Conservation (phyloP, 441 rosid species). For the Erodium moschatum region DNA sequence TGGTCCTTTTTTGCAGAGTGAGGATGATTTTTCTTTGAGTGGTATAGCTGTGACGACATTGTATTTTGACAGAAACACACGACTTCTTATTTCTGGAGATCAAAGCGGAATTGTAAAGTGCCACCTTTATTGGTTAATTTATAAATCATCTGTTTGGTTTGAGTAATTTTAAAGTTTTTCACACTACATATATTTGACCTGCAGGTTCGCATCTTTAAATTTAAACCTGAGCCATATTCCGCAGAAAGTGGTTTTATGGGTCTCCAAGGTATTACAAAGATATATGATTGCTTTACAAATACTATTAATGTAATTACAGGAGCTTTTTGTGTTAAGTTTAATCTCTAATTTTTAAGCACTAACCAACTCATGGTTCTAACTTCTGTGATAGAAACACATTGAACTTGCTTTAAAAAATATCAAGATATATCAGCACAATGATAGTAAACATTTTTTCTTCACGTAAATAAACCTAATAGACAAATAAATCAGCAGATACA, state of each 20-base stretch:
- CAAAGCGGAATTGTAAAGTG: slow-evolving; percentile 60
- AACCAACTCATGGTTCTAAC: neutral
- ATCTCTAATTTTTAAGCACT: neutral
- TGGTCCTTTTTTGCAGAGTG: slow-evolving; percentile 44
- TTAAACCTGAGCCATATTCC: slow-evolving; percentile 65
- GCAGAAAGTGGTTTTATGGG: slow-evolving; percentile 55
- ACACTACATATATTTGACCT: neutral
- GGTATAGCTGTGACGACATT: slow-evolving; percentile 61
- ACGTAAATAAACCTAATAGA: neutral
- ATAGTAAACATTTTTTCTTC: neutral
- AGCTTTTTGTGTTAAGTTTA: neutral
- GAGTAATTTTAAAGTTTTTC: slow-evolving; percentile 11
- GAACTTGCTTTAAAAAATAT: neutral
- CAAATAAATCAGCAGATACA: neutral
- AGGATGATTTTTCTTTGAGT: slow-evolving; percentile 57
- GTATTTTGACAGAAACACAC: slow-evolving; percentile 44
- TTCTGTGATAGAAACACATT: neutral
- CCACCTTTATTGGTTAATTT: slow-evolving; percentile 8
- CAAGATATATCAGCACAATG: neutral
- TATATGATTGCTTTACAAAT: neutral
- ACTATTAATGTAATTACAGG: neutral
- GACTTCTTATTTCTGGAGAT: slow-evolving; percentile 71
- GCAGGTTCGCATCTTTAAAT: slow-evolving; percentile 71
- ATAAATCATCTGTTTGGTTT: slow-evolving; percentile 5
- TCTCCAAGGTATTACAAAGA: slow-evolving; percentile 41